Percentiles rank a stretch among this genome's conserved stretches.
phyloP scores from a whole-genome alignment of 345 rosid genomes.

The Euclidium syriacum region DNA sequence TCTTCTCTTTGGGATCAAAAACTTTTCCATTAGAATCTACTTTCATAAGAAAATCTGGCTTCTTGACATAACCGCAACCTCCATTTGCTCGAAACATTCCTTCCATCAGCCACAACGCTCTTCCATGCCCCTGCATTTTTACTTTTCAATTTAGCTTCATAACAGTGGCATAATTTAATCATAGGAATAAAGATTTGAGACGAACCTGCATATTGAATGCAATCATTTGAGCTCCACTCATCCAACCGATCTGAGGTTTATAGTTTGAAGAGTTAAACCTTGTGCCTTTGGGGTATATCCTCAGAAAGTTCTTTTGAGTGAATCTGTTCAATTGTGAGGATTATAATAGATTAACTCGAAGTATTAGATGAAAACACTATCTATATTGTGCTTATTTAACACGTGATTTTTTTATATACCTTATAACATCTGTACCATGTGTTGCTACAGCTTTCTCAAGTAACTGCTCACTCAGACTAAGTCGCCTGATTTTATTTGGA shows the following conservation, averaged over 20 bases:
- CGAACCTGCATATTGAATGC: conserved; percentile 90
- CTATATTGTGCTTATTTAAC: neutral
- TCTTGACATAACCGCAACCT: conserved; percentile 87
- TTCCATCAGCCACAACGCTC: conserved; percentile 81
- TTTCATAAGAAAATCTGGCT: conserved; percentile 64
- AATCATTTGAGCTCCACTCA: conserved; percentile 88
- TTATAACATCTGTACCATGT: conserved; percentile 29
- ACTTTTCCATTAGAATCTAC: conserved; percentile 34
- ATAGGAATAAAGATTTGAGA: neutral
- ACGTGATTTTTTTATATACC: conserved; percentile 14
- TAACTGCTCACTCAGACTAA: conserved; percentile 35
- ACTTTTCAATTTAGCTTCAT: neutral
- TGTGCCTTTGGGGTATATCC: conserved; percentile 58
- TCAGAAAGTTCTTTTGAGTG: conserved; percentile 46
- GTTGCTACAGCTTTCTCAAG: conserved; percentile 37
- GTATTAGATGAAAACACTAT: neutral
- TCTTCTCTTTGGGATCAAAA: conserved; percentile 47
- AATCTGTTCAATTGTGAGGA: conserved; percentile 26
- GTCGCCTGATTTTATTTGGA: conserved; percentile 32
- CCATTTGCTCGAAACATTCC: conserved; percentile 94
- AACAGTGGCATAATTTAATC: neutral
- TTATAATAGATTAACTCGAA: neutral
- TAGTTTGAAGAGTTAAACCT: conserved; percentile 58
- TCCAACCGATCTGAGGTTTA: conserved; percentile 57
- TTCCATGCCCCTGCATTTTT: conserved; percentile 62